phyloP scores from a whole-genome alignment of 2,329 filamentous ascomycete genomes.

The Rhexocercosporidium sp. region DNA sequence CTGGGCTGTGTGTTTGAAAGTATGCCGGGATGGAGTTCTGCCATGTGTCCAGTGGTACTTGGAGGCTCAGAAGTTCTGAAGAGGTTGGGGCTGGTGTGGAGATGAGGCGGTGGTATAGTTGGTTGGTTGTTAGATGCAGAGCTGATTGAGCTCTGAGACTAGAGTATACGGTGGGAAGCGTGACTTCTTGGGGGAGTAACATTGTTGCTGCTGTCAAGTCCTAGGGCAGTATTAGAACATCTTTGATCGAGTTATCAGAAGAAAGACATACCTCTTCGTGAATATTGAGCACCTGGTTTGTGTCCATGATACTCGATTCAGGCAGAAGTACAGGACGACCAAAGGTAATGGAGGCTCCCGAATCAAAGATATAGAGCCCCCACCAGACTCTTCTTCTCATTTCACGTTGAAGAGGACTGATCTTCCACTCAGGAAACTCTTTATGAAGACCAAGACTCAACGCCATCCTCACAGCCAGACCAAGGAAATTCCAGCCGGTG shows the following conservation, averaged over 20 bases:
- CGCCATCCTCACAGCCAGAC: conserved; percentile 56
- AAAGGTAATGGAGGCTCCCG: conserved; percentile 54
- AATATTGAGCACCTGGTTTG: conserved; percentile 29
- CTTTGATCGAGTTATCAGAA: neutral
- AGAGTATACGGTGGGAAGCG: conserved; percentile 49
- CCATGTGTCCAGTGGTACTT: conserved; percentile 49
- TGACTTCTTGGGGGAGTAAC: conserved; percentile 44
- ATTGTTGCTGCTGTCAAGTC: conserved; percentile 45
- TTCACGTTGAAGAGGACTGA: conserved; percentile 42
- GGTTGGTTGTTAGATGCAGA: conserved; percentile 50
- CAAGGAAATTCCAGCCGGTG: conserved; percentile 56
- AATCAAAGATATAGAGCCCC: conserved; percentile 51
- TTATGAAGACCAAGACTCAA: conserved; percentile 55
- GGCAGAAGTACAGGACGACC: conserved; percentile 43
- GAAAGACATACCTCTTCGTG: conserved; percentile 20
- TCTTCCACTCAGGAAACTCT: conserved; percentile 45
- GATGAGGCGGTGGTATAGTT: conserved; percentile 50
- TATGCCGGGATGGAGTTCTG: conserved; percentile 48
- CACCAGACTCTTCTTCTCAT: conserved; percentile 49
- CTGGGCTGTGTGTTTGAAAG: conserved; percentile 43
- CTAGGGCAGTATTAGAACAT: conserved; percentile 27
- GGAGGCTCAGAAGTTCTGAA: conserved; percentile 47
- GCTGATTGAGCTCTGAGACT: conserved; percentile 48
- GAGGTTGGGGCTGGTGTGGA: conserved; percentile 48
- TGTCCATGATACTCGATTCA: conserved; percentile 25